These are phyloP conservation scores for Barbatosphaeria neglecta DNA, from an alignment of 495 filamentous ascomycete species.

Conservation along the genomic window DNA sequence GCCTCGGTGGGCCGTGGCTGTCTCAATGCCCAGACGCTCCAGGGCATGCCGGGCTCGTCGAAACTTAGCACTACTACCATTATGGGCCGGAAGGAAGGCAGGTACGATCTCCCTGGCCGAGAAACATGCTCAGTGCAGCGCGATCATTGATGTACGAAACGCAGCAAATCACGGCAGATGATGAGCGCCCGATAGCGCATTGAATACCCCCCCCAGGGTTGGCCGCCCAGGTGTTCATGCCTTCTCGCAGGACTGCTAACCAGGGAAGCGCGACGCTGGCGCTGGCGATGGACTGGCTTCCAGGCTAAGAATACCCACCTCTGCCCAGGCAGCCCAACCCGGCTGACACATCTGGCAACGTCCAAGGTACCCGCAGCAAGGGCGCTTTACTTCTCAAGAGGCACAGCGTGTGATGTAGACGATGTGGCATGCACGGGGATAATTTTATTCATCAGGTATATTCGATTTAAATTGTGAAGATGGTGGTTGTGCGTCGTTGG, in stretches of 20 bases:
- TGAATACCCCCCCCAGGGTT: conserved; percentile 11
- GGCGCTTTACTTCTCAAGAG: too few relatives aligned
- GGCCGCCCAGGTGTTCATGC: conserved; percentile 8
- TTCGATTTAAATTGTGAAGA: neutral
- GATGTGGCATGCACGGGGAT: neutral
- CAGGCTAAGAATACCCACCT: neutral
- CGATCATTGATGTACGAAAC: conserved; percentile 7
- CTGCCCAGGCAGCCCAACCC: neutral
- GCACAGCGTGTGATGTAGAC: too few relatives aligned
- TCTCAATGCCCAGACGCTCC: too few relatives aligned
- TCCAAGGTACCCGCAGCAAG: too few relatives aligned
- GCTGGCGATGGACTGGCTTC: neutral
- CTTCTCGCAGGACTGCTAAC: conserved; percentile 5
- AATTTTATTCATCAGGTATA: neutral
- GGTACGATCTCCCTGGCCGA: neutral
- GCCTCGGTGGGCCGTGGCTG: neutral
- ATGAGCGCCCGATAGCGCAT: conserved; percentile 10
- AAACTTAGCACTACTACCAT: too few relatives aligned
- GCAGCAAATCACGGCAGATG: conserved; percentile 9
- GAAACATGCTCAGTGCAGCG: conserved; percentile 1
- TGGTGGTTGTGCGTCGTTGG: too few relatives aligned
- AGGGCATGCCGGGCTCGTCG: conserved; percentile 6
- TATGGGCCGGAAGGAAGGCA: too few relatives aligned
- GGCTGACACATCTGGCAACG: neutral
- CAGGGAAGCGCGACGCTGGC: conserved; percentile 4